Evolutionary conservation across 2,329 filamentous ascomycete species (phyloP).

Genomic region (Penicillium sp.): DNA sequence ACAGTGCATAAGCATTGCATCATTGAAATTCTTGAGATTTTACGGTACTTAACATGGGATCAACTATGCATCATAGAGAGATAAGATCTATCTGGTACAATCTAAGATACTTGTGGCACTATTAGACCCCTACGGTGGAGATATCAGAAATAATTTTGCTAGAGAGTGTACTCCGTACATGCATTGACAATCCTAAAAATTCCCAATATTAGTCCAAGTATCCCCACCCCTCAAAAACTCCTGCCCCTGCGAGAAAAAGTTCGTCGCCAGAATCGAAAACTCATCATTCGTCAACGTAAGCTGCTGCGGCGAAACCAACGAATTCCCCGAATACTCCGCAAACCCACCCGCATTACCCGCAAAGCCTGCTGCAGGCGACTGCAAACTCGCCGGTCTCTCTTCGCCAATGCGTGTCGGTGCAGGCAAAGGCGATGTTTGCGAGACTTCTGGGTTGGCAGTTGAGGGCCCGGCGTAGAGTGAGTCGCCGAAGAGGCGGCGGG

Average conservation of each 20-base stretch:
- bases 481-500: slow-evolving; percentile 50
- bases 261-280: slow-evolving; percentile 55
- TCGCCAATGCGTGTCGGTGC: slow-evolving; percentile 49
- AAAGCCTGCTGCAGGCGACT: slow-evolving; percentile 32
- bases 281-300: slow-evolving; percentile 47
- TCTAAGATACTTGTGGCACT: no score
- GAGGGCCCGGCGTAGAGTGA: slow-evolving; percentile 44
- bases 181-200: slow-evolving; percentile 30
- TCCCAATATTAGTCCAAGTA: slow-evolving; percentile 44
- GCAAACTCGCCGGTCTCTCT: slow-evolving; percentile 24
- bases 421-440: slow-evolving; percentile 52
- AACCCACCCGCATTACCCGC: slow-evolving; percentile 24
- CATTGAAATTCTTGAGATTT: no score
- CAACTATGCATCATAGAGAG: no score
- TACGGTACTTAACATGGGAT: no score
- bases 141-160: no score
- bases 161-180: no score
- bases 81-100: no score
- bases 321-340: slow-evolving; percentile 24
- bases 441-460: slow-evolving; percentile 44
- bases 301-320: slow-evolving; percentile 33
- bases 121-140: no score
- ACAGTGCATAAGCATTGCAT: no score
- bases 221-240: slow-evolving; percentile 49
- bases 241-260: slow-evolving; percentile 56